Conservation (phyloP, 768 basidiomycete species). For the Phallus indusiatus region DNA sequence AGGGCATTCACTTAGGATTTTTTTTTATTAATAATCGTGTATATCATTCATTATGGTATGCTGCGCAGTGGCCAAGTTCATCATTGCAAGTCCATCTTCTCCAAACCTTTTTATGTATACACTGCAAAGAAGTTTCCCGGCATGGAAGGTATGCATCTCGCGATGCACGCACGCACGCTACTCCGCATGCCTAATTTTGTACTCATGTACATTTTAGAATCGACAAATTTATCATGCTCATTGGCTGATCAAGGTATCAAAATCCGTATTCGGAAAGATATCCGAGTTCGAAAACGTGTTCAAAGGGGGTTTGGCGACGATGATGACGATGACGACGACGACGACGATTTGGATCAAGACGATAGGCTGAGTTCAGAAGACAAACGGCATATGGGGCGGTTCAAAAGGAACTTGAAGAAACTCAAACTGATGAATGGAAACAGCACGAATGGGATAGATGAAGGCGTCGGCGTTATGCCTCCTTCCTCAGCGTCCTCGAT, state of each 20-base stretch:
- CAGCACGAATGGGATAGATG: no score
- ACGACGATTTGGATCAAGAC: constrained; percentile 2
- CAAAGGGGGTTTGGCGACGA: constrained; percentile 17
- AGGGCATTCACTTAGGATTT: not conserved
- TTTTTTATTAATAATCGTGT: not conserved
- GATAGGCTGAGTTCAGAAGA: not conserved
- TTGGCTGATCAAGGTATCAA: constrained; percentile 96
- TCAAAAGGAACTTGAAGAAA: not conserved
- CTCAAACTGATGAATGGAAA: not conserved
- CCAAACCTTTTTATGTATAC: constrained; percentile 86
- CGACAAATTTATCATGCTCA: constrained; percentile 79
- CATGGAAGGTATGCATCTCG: constrained; percentile 68
- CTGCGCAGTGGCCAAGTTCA: constrained; percentile 68
- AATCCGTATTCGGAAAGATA: constrained; percentile 88
- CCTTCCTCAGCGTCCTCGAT: not conserved
- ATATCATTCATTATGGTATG: no score
- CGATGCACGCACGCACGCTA: not conserved
- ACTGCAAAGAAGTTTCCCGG: constrained; percentile 96
- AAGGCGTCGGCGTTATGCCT: not conserved
- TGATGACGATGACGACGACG: constrained; percentile 16
- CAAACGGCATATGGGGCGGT: not conserved
- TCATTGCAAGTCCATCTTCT: constrained; percentile 86
- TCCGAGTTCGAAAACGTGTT: constrained; percentile 69
- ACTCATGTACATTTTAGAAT: constrained; percentile 40
- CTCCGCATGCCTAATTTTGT: no score